Evolutionary conservation across 768 basidiomycete species (phyloP).

Genomic region (Mycena alexandri): DNA sequence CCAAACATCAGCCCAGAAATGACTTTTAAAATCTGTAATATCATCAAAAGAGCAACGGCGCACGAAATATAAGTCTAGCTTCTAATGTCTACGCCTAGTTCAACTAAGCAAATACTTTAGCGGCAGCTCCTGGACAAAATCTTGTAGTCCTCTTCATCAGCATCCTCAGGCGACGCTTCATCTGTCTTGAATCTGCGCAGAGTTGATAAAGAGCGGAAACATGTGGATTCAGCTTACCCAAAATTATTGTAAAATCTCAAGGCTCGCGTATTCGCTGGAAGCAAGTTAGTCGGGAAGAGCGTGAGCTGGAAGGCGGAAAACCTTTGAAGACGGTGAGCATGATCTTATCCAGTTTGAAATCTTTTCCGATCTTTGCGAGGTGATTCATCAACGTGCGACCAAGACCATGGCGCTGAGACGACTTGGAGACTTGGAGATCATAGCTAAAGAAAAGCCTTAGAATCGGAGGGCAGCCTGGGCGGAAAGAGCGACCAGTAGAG

Average conservation of each 20-base stretch:
- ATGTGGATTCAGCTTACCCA: conserved; percentile 55
- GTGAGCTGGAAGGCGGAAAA: conserved; percentile 42
- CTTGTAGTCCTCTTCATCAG: conserved; percentile 56
- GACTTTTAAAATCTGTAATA: too few species aligned
- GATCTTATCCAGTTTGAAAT: conserved; percentile 74
- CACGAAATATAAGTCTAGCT: background rate
- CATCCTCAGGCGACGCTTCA: conserved; percentile 61
- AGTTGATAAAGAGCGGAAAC: background rate
- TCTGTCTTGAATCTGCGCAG: conserved; percentile 67
- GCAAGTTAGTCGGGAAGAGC: conserved; percentile 19
- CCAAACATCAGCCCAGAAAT: background rate
- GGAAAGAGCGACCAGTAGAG: conserved; percentile 72
- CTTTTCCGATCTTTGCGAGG: conserved; percentile 62
- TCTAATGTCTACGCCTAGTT: too few species aligned
- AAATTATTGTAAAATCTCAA: conserved; percentile 63
- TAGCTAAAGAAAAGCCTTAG: conserved; percentile 62
- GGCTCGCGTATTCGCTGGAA: conserved; percentile 60
- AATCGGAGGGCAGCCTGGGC: background rate
- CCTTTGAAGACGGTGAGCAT: conserved; percentile 85
- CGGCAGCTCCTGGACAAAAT: conserved; percentile 55
- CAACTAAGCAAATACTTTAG: background rate
- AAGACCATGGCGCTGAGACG: conserved; percentile 64
- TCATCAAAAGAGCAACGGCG: background rate
- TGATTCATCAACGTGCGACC: conserved; percentile 67
- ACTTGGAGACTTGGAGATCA: conserved; percentile 74